Base-by-base conservation (phyloP, 768 basidiomycete genomes). In the Chiua virens region DNA sequence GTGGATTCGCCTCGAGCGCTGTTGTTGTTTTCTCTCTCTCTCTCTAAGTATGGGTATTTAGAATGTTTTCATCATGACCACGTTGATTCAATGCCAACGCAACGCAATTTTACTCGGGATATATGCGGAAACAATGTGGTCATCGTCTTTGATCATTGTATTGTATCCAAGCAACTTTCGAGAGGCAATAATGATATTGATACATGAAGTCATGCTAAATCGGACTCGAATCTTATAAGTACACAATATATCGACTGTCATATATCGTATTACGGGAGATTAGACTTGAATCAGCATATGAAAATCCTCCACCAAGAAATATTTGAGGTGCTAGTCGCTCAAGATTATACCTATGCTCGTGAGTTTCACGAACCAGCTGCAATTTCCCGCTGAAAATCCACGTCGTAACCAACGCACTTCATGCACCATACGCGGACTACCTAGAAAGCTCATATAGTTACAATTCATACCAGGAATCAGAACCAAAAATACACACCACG, bases 1-100 rank as follows among this genome's bases (percentile, higher is more conserved):
- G 45, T 44, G 25, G 43, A 32, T 34, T 34, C 27, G 35, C 35
- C 30, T 23, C 30, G 25, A 32, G n/a, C 11, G 30, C 5, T 44
- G 48, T 52, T 45, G 37, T 40, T 22, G 23, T 18, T 54, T n/a
- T n/a, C n/a, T n/a, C n/a, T n/a, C n/a, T n/a, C n/a, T n/a, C 39
- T 46, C 30, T 50, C 34, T 62, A 62, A 65, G 39, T 62, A 67
- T 66, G 48, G 30, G 9, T 64, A 64, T 56, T 67, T 67, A 67
- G 47, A 47, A 34, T 17, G 15, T 17, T 22, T 15, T 30, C 40
- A n/a, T 25, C 37, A 40, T 40, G 51, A 44, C 37, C 21, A 42
- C 23, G 32, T 44, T 34, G 34, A 28, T 9, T 34, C 41, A 53
- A 57, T 52, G 44, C 18, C 32, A 20, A 37, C 21, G 8, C 37